Evolutionary conservation across 106 monocot species (phyloP).

Genomic region (Platanthera zijinensis): DNA sequence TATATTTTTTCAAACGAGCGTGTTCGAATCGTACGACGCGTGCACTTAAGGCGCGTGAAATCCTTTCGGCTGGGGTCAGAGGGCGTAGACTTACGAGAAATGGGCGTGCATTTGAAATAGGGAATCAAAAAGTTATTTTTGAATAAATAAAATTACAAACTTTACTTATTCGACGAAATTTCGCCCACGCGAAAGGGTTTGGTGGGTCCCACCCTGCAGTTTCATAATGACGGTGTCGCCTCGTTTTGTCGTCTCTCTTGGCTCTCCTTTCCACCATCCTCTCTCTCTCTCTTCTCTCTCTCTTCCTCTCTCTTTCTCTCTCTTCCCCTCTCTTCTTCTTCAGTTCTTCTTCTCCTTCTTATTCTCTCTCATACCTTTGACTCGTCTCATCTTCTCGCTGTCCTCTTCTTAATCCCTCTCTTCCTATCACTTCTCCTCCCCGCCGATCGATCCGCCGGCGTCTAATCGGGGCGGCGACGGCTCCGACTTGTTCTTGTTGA

Average conservation of each 20-base stretch:
- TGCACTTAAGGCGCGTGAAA: too few relatives aligned
- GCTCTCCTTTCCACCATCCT: neutral
- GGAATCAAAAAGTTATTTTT: too few relatives aligned
- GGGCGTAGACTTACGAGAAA: too few relatives aligned
- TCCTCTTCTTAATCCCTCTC: neutral
- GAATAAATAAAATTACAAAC: too few relatives aligned
- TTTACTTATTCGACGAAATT: slow-evolving; percentile 4
- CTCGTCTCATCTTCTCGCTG: neutral
- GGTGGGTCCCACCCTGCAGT: slow-evolving; percentile 4
- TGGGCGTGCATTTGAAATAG: too few relatives aligned
- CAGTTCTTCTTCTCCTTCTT: neutral
- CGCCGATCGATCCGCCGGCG: too few relatives aligned
- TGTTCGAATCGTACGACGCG: too few relatives aligned
- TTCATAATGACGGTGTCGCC: slow-evolving; percentile 8
- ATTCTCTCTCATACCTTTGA: slow-evolving; percentile 3
- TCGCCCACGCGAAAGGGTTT: neutral
- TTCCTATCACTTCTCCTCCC: neutral
- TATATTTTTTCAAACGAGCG: too few relatives aligned
- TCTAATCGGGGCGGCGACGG: neutral
- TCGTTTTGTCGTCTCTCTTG: slow-evolving; percentile 5
- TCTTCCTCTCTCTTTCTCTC: neutral
- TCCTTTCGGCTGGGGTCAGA: too few relatives aligned
- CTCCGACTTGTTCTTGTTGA: too few relatives aligned
- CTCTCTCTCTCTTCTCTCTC: neutral
- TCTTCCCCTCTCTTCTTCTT: neutral